Evolutionary conservation across 352 stramenopile species (phyloP), one percentile per base, ranked within the genome.

Genomic region (Pythium sukuiense): DNA sequence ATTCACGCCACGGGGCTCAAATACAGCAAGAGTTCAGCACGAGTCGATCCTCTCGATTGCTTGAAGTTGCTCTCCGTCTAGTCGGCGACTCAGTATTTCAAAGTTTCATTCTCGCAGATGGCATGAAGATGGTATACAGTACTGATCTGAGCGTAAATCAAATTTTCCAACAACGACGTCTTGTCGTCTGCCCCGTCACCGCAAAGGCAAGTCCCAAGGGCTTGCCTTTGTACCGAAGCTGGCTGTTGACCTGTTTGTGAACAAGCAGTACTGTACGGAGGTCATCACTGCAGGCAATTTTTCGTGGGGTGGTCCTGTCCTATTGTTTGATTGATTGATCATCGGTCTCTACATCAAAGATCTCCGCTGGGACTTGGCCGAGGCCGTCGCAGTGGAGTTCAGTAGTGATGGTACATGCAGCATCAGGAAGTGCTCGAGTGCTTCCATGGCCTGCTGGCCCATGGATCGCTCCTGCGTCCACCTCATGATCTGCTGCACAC

Each of bases 361-460:
- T 43, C 35, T 43, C 35, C 35, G 35, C 16, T 43, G 35, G 12
- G 35, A 43, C 35, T 43, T 43, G 12, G 35, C 16, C 6, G 35
- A 43, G 16, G 35, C 35, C 11, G 35, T 43, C 6, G 35, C 35
- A 16, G 35, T 43, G 7, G 35, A 43, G 3, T 14, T 26, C 29
- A 55, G 8, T 41, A 62, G 24, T 24, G 39, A n/a, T 13, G 61
- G 39, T n/a, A 50, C 29, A 41, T 59, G 63, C 18, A 37, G 49
- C 39, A 54, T 20, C 16, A 89, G 73, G 50, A 87, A 89, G 45
- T 78, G 80, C 60, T 89, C 81, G 14, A 89, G 63, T 49, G 57
- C 57, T 3, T 69, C 53, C 20, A 89, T 62, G 6, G 67, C 72
- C 26, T 76, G 35, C 2, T 65, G 48, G 0, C 79, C 62, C 5